A percentile compares a stretch with the other conserved stretches of the same genome.
These are phyloP conservation scores for Trichophyton simii DNA, from an alignment of 2,329 filamentous ascomycete genomes.

Conservation along the genomic window DNA sequence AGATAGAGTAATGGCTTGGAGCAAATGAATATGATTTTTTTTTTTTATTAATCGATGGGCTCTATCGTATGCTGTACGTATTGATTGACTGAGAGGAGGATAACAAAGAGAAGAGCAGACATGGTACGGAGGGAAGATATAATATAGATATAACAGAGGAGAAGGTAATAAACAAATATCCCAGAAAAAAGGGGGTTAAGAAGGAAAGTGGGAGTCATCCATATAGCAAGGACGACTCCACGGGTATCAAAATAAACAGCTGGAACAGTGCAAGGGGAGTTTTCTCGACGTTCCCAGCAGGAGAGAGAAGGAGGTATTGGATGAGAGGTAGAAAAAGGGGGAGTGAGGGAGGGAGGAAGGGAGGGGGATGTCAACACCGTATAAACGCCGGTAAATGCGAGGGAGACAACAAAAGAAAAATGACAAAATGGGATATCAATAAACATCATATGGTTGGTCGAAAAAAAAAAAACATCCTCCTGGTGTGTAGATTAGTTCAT, in stretches of 20 bases:
- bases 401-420: neutral
- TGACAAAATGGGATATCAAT: neutral
- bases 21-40: neutral
- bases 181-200: neutral
- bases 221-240: neutral
- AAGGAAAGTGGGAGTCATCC: neutral
- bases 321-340: neutral
- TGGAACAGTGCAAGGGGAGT: neutral
- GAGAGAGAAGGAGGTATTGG: neutral
- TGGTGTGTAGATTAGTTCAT: too few species aligned
- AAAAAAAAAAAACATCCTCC: too few species aligned
- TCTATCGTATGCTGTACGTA: slow-evolving; percentile 1
- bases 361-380: neutral
- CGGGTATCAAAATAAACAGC: neutral
- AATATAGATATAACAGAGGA: neutral
- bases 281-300: neutral
- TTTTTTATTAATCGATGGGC: neutral
- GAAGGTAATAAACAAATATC: neutral
- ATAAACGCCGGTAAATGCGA: neutral
- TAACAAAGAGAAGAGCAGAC: neutral
- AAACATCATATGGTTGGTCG: neutral
- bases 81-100: neutral
- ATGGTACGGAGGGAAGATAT: neutral
- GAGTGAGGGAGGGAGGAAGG: too few species aligned
- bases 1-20: neutral